Evolutionary conservation across 305 asterid genomes (phyloP).

Genomic region (Fraxinus greggii): DNA sequence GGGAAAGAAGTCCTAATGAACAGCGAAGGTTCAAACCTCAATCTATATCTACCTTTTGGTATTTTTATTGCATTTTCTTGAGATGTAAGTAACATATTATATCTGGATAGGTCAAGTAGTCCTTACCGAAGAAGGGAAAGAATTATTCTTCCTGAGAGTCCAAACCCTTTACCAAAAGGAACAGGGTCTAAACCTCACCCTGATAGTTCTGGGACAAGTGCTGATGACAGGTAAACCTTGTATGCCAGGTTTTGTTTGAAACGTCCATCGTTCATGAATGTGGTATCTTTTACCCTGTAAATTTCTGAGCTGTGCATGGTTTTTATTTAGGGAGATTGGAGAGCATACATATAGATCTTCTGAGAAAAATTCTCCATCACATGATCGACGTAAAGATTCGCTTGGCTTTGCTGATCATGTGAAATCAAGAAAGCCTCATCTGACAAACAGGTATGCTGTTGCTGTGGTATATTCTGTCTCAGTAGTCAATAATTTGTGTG

Average conservation of each 20-base stretch:
- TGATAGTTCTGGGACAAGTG: slow-evolving; percentile 46
- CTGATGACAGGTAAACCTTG: slow-evolving; percentile 35
- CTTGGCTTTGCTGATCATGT: slow-evolving; percentile 31
- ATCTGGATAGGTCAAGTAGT: slow-evolving; percentile 44
- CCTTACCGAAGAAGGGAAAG: slow-evolving; percentile 38
- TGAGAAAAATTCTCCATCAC: slow-evolving; percentile 31
- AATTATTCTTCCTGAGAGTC: slow-evolving; percentile 36
- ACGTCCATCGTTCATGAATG: slow-evolving; percentile 6
- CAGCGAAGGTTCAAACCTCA: slow-evolving; percentile 35
- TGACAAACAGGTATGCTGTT: slow-evolving; percentile 45
- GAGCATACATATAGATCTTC: slow-evolving; percentile 37
- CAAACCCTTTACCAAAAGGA: slow-evolving; percentile 32
- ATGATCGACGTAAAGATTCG: slow-evolving; percentile 33
- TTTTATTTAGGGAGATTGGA: slow-evolving; percentile 45
- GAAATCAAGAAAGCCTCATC: slow-evolving; percentile 40
- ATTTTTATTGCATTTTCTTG: slow-evolving; percentile 22
- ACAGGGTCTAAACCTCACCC: slow-evolving; percentile 37
- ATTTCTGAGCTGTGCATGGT: slow-evolving; percentile 19
- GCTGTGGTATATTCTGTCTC: slow-evolving; percentile 1
- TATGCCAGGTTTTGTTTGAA: slow-evolving; percentile 30
- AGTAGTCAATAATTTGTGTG: slow-evolving; percentile 7
- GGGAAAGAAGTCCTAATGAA: slow-evolving; percentile 35
- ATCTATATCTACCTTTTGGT: slow-evolving; percentile 14
- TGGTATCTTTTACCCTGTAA: slow-evolving; percentile 1
- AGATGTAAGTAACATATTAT: slow-evolving; percentile 14